A percentile compares a stretch with the other conserved stretches of the same genome.
Evolutionary conservation across 2,329 filamentous ascomycete species (phyloP).

Genomic region (Aureobasidium sp.): DNA sequence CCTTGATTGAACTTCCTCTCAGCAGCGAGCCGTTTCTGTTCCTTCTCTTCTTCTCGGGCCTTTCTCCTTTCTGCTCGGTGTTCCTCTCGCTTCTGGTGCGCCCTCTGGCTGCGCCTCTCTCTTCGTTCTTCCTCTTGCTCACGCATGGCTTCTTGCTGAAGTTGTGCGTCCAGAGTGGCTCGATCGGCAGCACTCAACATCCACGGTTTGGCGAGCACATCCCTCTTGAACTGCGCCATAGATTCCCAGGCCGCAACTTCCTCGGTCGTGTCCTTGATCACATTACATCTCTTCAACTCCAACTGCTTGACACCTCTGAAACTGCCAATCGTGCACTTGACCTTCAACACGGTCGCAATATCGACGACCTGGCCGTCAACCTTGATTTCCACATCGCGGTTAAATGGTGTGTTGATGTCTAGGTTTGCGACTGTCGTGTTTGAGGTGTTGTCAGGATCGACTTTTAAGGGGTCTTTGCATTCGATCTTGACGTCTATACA

Average conservation of each 20-base stretch:
- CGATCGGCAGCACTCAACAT: conserved; percentile 39
- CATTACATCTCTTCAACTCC: conserved; percentile 45
- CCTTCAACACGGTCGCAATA: conserved; percentile 47
- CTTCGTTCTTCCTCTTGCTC: conserved; percentile 26
- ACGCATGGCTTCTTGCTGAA: conserved; percentile 24
- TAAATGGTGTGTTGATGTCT: conserved; percentile 29
- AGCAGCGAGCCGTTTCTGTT: conserved; percentile 27
- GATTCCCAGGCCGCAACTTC: conserved; percentile 50
- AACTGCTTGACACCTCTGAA: conserved; percentile 44
- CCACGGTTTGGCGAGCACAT: conserved; percentile 50
- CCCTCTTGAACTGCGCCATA: conserved; percentile 41
- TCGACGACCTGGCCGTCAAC: conserved; percentile 31
- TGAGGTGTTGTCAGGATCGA: conserved; percentile 25
- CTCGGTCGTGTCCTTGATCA: conserved; percentile 45
- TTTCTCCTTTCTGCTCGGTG: conserved; percentile 30
- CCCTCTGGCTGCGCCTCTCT: conserved; percentile 27
- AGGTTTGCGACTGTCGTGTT: conserved; percentile 35
- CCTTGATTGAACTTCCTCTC: conserved; percentile 36
- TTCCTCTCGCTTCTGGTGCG: conserved; percentile 28
- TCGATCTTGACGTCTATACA: conserved; percentile 51
- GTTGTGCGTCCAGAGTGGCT: conserved; percentile 33
- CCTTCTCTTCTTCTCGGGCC: conserved; percentile 27
- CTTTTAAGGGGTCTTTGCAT: conserved; percentile 20
- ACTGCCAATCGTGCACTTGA: conserved; percentile 49
- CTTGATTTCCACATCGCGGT: conserved; percentile 38